phyloP scores from a whole-genome alignment of 169 alveolate genomes.

The Sarcocystis neurona region DNA sequence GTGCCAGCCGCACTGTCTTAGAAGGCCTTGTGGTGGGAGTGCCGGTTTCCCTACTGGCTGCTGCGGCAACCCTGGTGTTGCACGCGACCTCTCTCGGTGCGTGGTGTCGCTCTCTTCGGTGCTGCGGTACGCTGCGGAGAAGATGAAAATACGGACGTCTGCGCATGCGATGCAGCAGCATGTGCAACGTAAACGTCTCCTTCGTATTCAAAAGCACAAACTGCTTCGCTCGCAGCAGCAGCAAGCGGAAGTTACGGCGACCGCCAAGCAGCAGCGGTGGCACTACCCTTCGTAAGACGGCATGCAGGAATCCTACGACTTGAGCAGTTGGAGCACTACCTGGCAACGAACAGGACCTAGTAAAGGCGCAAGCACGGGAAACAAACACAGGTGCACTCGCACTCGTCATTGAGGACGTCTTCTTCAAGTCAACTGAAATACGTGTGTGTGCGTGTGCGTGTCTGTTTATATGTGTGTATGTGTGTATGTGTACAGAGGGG shows the following conservation, averaged over 20 bases:
- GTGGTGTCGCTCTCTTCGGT: background rate
- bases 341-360: too few species aligned
- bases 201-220: conserved; percentile 29
- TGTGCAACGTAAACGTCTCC: conserved; percentile 35
- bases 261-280: conserved; percentile 38
- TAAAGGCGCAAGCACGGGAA: too few species aligned
- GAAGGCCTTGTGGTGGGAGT: too few species aligned
- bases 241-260: conserved; percentile 5
- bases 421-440: too few species aligned
- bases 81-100: background rate
- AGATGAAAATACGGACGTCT: background rate
- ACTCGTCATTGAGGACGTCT: too few species aligned
- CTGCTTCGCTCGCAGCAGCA: conserved; percentile 47
- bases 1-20: background rate
- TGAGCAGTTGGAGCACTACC: conserved; percentile 48
- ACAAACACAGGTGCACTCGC: too few species aligned
- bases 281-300: conserved; percentile 32
- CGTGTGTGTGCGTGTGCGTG: too few species aligned
- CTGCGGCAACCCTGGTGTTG: background rate
- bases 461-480: too few species aligned
- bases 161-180: conserved; percentile 50
- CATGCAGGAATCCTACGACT: conserved; percentile 33
- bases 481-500: too few species aligned
- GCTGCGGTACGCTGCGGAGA: background rate
- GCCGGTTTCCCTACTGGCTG: background rate